Evolutionary conservation across 2,329 filamentous ascomycete genomes (phyloP).

Genomic region (Trichoderma gracile): DNA sequence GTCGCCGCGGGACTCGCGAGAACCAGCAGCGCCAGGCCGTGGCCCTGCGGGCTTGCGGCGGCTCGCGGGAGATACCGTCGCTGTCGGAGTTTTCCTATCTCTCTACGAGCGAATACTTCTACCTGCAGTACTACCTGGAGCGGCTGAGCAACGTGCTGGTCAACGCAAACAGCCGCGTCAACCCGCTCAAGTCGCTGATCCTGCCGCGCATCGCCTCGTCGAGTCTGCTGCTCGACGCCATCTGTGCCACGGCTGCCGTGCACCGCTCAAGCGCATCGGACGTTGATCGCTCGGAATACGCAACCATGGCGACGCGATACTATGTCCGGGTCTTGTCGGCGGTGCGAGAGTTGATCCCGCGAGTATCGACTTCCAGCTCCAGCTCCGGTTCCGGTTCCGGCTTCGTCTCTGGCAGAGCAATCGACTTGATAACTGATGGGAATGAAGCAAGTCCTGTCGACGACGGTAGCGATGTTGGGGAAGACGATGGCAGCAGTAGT

Average conservation of each 20-base stretch:
- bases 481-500: not conserved
- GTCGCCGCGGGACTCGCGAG: not conserved
- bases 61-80: constrained; percentile 10
- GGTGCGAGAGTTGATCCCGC: constrained; percentile 15
- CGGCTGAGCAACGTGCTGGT: constrained; percentile 17
- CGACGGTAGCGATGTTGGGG: not conserved
- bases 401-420: not conserved
- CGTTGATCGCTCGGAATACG: not conserved
- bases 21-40: not conserved
- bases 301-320: constrained; percentile 14
- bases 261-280: constrained; percentile 7
- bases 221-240: constrained; percentile 18
- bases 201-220: constrained; percentile 18
- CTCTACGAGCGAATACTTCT: constrained; percentile 20
- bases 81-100: constrained; percentile 22
- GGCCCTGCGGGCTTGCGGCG: not conserved
- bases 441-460: not conserved
- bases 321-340: constrained; percentile 20
- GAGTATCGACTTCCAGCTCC: not conserved
- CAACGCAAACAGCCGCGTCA: constrained; percentile 18
- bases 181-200: constrained; percentile 16
- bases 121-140: constrained; percentile 22
- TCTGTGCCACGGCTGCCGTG: constrained; percentile 10
- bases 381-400: not conserved
- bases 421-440: not conserved